phyloP scores from a whole-genome alignment of 352 stramenopile species.

The Plasmopara muralis region DNA sequence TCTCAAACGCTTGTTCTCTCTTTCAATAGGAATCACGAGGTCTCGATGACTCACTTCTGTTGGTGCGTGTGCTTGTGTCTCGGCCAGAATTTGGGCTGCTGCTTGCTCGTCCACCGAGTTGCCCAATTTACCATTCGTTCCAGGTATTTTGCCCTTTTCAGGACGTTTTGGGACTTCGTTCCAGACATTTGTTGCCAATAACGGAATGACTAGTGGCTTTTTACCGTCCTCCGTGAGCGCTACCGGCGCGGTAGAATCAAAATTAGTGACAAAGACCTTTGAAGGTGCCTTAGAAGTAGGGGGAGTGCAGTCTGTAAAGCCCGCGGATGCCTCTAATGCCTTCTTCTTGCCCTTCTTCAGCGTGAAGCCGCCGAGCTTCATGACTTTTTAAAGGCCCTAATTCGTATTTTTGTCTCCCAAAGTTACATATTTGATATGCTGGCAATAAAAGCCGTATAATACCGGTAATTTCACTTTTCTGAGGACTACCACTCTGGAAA shows the following conservation, averaged over 20 bases:
- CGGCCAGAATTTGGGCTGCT: conserved; percentile 33
- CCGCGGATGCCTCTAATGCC: conserved; percentile 21
- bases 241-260: conserved; percentile 37
- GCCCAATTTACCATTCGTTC: conserved; percentile 1
- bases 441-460: too few species aligned
- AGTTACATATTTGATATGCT: too few species aligned
- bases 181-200: conserved; percentile 63
- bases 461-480: too few species aligned
- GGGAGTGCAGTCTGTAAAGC: conserved; percentile 10
- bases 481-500: too few species aligned
- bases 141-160: conserved; percentile 1
- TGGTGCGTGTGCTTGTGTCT: conserved; percentile 17
- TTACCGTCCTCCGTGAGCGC: conserved; percentile 23
- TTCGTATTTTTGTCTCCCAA: too few species aligned
- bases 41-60: conserved; percentile 5
- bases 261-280: conserved; percentile 75
- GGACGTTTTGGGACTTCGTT: conserved; percentile 2
- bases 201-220: conserved; percentile 56
- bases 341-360: conserved; percentile 69
- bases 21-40: conserved; percentile 53
- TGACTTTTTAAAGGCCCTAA: conserved; percentile 6
- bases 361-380: conserved; percentile 61
- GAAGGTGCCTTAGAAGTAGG: conserved; percentile 13
- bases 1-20: conserved; percentile 22
- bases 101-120: conserved; percentile 30